Conservation (phyloP, 2,329 filamentous ascomycete species). For the Phoma sp. region DNA sequence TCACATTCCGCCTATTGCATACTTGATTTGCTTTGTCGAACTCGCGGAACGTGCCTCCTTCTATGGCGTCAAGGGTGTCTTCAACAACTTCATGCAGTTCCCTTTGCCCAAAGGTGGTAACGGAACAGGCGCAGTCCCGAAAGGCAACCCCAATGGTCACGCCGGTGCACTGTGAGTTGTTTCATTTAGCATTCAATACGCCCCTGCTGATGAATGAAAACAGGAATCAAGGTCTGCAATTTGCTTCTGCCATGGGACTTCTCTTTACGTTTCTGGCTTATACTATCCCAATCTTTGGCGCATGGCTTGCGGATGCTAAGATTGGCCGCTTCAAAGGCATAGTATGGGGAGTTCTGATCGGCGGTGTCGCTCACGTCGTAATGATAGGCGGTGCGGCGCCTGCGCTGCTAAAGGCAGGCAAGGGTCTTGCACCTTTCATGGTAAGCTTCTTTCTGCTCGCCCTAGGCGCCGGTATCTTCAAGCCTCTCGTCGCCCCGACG, state of each 20-base stretch:
- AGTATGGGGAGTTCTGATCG: slow-evolving; percentile 46
- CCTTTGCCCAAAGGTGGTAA: slow-evolving; percentile 57
- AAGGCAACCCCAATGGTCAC: slow-evolving; percentile 37
- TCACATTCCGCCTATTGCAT: slow-evolving; percentile 59
- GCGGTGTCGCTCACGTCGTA: slow-evolving; percentile 46
- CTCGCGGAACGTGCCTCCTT: slow-evolving; percentile 67
- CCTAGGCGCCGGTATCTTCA: slow-evolving; percentile 41
- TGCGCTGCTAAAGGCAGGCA: slow-evolving; percentile 49
- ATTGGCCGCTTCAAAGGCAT: slow-evolving; percentile 51
- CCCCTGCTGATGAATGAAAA: background rate
- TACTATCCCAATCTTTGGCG: slow-evolving; percentile 57
- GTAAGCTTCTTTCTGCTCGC: slow-evolving; percentile 47
- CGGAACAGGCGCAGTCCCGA: slow-evolving; percentile 42
- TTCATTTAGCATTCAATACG: too few species aligned
- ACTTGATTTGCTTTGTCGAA: slow-evolving; percentile 64
- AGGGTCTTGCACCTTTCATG: slow-evolving; percentile 48
- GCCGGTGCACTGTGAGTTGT: slow-evolving; percentile 59
- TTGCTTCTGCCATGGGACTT: slow-evolving; percentile 59
- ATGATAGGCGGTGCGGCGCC: slow-evolving; percentile 47
- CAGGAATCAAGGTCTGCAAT: slow-evolving; percentile 61
- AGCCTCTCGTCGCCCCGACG: slow-evolving; percentile 52
- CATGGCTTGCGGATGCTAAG: slow-evolving; percentile 54
- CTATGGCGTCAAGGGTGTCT: slow-evolving; percentile 62
- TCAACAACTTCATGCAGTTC: slow-evolving; percentile 68
- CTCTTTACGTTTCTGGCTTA: slow-evolving; percentile 66